Conservation (phyloP, 2,329 filamentous ascomycete genomes). For the Chlorencoelia australis region DNA sequence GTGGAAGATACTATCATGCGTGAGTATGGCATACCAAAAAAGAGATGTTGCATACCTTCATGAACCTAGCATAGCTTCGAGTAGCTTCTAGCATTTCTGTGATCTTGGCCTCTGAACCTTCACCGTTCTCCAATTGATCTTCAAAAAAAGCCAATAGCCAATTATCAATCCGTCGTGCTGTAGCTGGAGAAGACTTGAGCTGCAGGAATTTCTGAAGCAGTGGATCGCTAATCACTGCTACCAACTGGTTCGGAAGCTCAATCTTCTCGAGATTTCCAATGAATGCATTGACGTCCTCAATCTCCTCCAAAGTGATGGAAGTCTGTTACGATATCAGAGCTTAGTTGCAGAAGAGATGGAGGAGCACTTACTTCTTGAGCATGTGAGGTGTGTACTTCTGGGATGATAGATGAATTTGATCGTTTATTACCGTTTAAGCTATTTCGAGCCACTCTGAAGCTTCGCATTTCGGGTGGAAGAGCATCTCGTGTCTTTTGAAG, state of each 20-base stretch:
- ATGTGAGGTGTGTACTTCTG: constrained; percentile 63
- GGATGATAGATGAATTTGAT: constrained; percentile 44
- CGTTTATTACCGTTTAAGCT: constrained; percentile 35
- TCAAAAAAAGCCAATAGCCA: constrained; percentile 49
- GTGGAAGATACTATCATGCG: constrained; percentile 22
- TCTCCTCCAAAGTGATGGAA: constrained; percentile 64
- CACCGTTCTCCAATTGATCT: constrained; percentile 42
- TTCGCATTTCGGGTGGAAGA: constrained; percentile 34
- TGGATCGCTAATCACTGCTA: constrained; percentile 65
- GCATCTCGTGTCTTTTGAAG: constrained; percentile 37
- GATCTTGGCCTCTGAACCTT: constrained; percentile 38
- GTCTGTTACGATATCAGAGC: constrained; percentile 30
- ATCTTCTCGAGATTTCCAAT: constrained; percentile 67
- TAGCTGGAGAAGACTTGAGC: constrained; percentile 46
- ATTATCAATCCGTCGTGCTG: constrained; percentile 42
- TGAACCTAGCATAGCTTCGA: constrained; percentile 43
- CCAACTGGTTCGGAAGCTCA: constrained; percentile 71
- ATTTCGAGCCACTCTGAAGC: constrained; percentile 55
- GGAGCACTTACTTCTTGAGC: constrained; percentile 48
- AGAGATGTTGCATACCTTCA: constrained; percentile 36
- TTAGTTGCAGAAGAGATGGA: background rate
- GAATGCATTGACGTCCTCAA: constrained; percentile 60
- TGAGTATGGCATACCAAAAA: constrained; percentile 11
- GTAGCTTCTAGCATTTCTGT: constrained; percentile 46
- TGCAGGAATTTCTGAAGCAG: constrained; percentile 68